Conservation (phyloP, 345 rosid genomes). For the Tarenaya hassleriana region DNA sequence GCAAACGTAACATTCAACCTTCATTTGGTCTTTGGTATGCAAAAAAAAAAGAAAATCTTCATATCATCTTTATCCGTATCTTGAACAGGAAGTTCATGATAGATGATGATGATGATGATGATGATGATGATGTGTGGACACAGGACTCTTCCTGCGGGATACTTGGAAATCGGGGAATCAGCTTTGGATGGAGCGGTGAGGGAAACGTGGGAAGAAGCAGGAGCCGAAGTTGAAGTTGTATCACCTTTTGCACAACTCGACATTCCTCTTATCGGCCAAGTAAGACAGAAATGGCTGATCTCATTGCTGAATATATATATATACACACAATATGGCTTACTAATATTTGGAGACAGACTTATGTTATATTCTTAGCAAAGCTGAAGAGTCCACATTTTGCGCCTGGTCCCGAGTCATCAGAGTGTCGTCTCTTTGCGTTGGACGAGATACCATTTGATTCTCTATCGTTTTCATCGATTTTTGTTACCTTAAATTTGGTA, state of each 20-base stretch:
- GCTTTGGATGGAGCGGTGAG: conserved; percentile 89
- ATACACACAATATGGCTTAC: conserved; percentile 13
- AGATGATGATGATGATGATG: too few relatives aligned
- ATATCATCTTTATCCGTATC: background rate
- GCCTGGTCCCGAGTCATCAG: conserved; percentile 91
- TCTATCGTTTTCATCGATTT: conserved; percentile 87
- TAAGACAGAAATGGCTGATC: conserved; percentile 24
- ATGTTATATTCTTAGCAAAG: conserved; percentile 85
- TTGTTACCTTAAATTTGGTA: conserved; percentile 78
- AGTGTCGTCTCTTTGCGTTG: conserved; percentile 69
- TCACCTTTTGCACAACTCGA: conserved; percentile 92
- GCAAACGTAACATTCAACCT: conserved; percentile 97
- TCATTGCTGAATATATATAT: background rate
- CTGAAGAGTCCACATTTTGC: conserved; percentile 69
- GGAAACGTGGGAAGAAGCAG: conserved; percentile 97
- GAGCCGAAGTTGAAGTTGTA: conserved; percentile 80
- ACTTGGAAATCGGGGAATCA: conserved; percentile 93
- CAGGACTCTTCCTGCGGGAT: conserved; percentile 99
- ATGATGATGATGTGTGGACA: conserved; percentile 4
- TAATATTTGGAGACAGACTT: conserved; percentile 58
- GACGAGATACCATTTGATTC: conserved; percentile 88
- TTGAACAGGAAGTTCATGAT: background rate
- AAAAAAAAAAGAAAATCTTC: background rate
- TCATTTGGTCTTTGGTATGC: conserved; percentile 61
- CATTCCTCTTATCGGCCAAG: conserved; percentile 94